phyloP scores from a whole-genome alignment of 2,329 filamentous ascomycete genomes.

The Stenocarpella maydis region DNA sequence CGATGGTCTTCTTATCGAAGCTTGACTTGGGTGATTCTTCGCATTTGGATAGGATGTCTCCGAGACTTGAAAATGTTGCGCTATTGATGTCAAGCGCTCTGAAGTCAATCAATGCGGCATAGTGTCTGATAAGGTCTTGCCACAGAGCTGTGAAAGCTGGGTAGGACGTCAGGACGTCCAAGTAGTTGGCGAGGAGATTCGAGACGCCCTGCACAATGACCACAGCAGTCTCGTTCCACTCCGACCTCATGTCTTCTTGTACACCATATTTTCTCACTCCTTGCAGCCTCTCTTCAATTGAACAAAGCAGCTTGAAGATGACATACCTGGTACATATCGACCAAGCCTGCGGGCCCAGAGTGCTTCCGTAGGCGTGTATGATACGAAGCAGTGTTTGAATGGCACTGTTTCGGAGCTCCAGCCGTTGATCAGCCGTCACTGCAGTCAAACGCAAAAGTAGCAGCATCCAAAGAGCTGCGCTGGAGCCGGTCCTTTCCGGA shows the following conservation, averaged over 20 bases:
- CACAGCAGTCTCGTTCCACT: constrained; percentile 79
- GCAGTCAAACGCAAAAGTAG: constrained; percentile 75
- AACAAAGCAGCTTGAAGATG: constrained; percentile 78
- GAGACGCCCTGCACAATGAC: constrained; percentile 78
- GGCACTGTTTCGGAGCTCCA: constrained; percentile 84
- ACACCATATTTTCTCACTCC: constrained; percentile 47
- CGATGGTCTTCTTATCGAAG: constrained; percentile 62
- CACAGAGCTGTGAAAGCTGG: constrained; percentile 76
- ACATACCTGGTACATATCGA: constrained; percentile 82
- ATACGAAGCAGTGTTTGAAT: constrained; percentile 92
- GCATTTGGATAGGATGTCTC: constrained; percentile 66
- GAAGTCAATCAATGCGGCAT: constrained; percentile 70
- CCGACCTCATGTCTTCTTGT: constrained; percentile 55
- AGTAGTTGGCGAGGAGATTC: constrained; percentile 76
- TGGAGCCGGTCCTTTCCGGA: constrained; percentile 66
- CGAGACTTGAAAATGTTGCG: constrained; percentile 73
- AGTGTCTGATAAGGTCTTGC: constrained; percentile 75
- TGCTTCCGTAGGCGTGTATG: constrained; percentile 88
- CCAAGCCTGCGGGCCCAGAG: constrained; percentile 81
- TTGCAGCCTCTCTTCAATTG: constrained; percentile 67
- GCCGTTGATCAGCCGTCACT: constrained; percentile 74
- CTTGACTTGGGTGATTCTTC: constrained; percentile 52
- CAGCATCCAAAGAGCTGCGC: constrained; percentile 80
- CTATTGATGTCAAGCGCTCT: constrained; percentile 75
- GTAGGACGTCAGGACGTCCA: constrained; percentile 74